These are phyloP conservation scores for Botrytis hyacinthi DNA, from an alignment of 2,329 filamentous ascomycete genomes.

Conservation along the genomic window DNA sequence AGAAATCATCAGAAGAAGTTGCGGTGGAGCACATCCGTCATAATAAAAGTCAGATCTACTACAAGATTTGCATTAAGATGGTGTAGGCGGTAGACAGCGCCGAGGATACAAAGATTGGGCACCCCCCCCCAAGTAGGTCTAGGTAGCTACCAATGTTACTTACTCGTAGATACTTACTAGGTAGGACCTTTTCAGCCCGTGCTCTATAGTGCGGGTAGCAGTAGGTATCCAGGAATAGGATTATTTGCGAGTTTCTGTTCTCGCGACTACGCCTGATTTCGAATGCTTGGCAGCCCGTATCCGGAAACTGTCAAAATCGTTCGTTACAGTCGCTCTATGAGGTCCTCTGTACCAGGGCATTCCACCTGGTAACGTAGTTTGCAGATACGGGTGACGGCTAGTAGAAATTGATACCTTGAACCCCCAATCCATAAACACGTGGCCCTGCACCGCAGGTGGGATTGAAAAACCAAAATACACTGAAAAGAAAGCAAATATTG, in stretches of 20 bases:
- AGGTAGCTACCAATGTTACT: not conserved
- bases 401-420: not conserved
- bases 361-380: slow-evolving; percentile 2
- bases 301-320: not conserved
- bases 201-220: slow-evolving; percentile 2
- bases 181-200: slow-evolving; percentile 1
- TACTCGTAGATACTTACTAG: not conserved
- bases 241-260: slow-evolving; percentile 11
- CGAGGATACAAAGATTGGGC: not conserved
- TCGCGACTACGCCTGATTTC: not conserved
- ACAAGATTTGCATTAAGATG: not conserved
- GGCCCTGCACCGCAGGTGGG: slow-evolving; percentile 3
- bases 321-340: not conserved
- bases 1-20: not conserved
- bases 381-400: slow-evolving; percentile 9
- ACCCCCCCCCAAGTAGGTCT: slow-evolving; percentile 6
- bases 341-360: not conserved
- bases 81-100: slow-evolving; percentile 5
- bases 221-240: slow-evolving; percentile 19
- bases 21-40: slow-evolving; percentile 16
- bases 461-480: not conserved
- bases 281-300: slow-evolving; percentile 8
- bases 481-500: not conserved
- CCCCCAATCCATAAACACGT: slow-evolving; percentile 5
- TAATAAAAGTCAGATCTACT: slow-evolving; percentile 12